Base-by-base conservation (phyloP, 2,329 filamentous ascomycete species). In the Hypoxylon sp. region DNA sequence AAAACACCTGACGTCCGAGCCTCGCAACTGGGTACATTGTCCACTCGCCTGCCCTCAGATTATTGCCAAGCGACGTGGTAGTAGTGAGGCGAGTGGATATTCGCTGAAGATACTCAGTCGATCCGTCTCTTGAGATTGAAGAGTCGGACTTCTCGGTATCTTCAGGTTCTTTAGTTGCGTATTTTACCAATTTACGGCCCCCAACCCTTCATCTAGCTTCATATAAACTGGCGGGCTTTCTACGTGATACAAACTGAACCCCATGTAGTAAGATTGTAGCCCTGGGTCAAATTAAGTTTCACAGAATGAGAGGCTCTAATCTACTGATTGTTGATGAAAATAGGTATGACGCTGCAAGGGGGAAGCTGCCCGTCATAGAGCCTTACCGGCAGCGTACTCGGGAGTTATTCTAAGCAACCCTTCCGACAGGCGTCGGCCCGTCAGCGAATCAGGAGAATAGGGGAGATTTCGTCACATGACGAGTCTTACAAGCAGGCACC, bases 171-270 rank as follows among this genome's bases (percentile, higher is more conserved):
- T 49, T 5, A 48, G 22, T 20, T 40, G 14, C 35, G 33, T 51
- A 46, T 54, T 53, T n/a, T 22, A 22, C 4, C 6, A 3, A 35
- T 1, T 14, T 57, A 53, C 27, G 6, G 64, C 68, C 68, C 68
- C 68, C 68, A 68, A 64, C 5, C 22, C 17, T 20, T 66, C 25
- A 22, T 40, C 13, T 57, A 27, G 51, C 27, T n/a, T 27, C 31
- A 30, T 37, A 11, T 37, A 11, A 61, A 65, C 20, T 50, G 37
- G 50, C 50, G 49, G 54, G 14, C 8, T 30, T 7, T 40, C 11
- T 51, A 61, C 40, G 58, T 65, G 7, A 50, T 61, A 70, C 61
- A 49, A 48, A 49, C 56, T 27, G 20, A 61, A 66, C 50, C 37
- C 49, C 61, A 42, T 13, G 27, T 46, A 49, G 37, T 51, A 55